A percentile compares a stretch with the other conserved stretches of the same genome.
These are phyloP conservation scores for Corchorus capsularis DNA, from an alignment of 345 rosid genomes.

Conservation along the genomic window DNA sequence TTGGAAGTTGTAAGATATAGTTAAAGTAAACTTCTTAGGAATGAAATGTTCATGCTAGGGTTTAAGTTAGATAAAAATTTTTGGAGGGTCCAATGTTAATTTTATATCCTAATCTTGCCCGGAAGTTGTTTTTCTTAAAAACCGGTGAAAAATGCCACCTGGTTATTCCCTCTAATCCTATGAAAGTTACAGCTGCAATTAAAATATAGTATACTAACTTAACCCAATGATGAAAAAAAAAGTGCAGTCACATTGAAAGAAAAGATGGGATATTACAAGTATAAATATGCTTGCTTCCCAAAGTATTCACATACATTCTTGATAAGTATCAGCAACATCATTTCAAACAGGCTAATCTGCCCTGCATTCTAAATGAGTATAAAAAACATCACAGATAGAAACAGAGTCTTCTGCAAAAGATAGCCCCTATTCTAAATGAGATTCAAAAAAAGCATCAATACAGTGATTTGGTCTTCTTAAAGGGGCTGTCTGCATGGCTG, in stretches of 20 bases:
- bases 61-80: background rate
- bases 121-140: no score
- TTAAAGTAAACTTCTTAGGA: background rate
- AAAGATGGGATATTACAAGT: no score
- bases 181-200: no score
- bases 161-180: no score
- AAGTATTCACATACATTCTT: constrained; percentile 8
- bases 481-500: background rate
- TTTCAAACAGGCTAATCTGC: background rate
- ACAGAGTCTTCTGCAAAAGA: no score
- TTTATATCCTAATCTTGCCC: no score
- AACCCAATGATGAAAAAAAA: no score
- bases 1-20: constrained; percentile 4
- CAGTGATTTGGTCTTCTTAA: background rate
- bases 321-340: background rate
- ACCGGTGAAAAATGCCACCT: no score
- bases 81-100: background rate
- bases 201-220: no score
- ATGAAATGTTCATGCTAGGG: background rate
- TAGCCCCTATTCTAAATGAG: no score
- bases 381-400: background rate
- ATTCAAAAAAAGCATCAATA: background rate
- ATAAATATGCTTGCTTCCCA: no score
- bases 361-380: background rate
- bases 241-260: no score